Percentiles rank a stretch among this genome's conserved stretches.
Evolutionary conservation across 805 yeast genomes (phyloP).

Genomic region (Diddensiella transvaalensis): DNA sequence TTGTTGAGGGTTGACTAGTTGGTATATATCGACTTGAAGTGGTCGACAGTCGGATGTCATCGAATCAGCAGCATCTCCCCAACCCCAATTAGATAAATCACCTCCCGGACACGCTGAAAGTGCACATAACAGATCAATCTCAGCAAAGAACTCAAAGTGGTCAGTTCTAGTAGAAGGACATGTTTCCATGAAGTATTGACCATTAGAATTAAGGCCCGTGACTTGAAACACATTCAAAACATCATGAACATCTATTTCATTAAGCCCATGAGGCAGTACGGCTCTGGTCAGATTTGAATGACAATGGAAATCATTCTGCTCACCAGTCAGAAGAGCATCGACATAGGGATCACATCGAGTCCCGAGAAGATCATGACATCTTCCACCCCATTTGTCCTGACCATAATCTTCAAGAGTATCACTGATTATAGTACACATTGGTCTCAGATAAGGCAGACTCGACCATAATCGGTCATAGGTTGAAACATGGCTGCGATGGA

Average conservation of each 20-base stretch:
- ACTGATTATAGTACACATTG: conserved; percentile 59
- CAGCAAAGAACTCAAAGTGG: conserved; percentile 65
- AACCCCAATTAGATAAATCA: conserved; percentile 63
- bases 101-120: conserved; percentile 71
- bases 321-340: conserved; percentile 52
- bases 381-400: conserved; percentile 62
- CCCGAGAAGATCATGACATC: conserved; percentile 63
- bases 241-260: conserved; percentile 65
- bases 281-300: conserved; percentile 63
- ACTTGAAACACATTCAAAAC: conserved; percentile 68
- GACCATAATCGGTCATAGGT: conserved; percentile 64
- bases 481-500: conserved; percentile 60
- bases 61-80: conserved; percentile 57
- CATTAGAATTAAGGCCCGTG: conserved; percentile 61
- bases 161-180: conserved; percentile 60
- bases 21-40: conserved; percentile 57
- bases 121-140: conserved; percentile 60
- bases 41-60: conserved; percentile 65
- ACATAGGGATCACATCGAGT: conserved; percentile 70
- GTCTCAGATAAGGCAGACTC: conserved; percentile 60
- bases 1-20: conserved; percentile 41
- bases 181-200: conserved; percentile 67
- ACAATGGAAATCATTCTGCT: conserved; percentile 63
- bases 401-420: conserved; percentile 53
- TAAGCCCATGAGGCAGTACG: conserved; percentile 55